Base-by-base conservation (phyloP, 2,329 filamentous ascomycete genomes). In the Ambrosiella beaveri region DNA sequence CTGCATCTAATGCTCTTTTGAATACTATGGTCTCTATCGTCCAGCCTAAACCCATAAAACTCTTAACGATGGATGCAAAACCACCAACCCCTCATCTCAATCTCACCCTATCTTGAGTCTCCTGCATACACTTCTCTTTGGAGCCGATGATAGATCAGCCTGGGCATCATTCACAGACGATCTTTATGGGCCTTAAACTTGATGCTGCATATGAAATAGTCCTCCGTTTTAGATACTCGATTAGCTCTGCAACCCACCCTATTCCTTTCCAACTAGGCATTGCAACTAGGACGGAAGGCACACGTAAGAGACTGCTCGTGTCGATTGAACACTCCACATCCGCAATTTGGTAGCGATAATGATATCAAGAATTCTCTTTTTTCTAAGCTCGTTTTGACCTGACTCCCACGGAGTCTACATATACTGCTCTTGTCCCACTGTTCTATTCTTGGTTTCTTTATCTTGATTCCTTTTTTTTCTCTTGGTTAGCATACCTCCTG, bases 81-180 rank as follows among this genome's bases (percentile, higher is more conserved):
- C 47, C 40, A 36, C 15, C 27, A 49, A 57, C 58, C 54, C 58
- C 58, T 59, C 54, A 39, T 54, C 54, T 52, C 54, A 54, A 57
- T 54, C 54, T 57, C 27, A 57, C 58, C 50, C 58, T 59, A 36
- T 52, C 45, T 57, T 41, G 40, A 54, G 57, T 44, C 53, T 58
- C 57, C 38, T 59, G 57, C 57, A 59, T 59, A 50, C 11, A 49
- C 17, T 11, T 19, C 45, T 49, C 45, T 51, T 19, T 51, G n/a
- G 50, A 27, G 37, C 39, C 50, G 17, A 45, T 37, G 13, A 19
- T 27, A 37, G 50, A 27, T 45, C 35, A 35, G 40, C 51, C 54
- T 58, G 57, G 51, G 57, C 57, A 58, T n/a, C 41, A 51, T 51
- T 51, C 9, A 19, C 13, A 36, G 47, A 36, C 2, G 35, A 35